Evolutionary conservation across 169 alveolate genomes (phyloP), one percentile per base, ranked within the genome.

Genomic region (Plasmodium adleri): DNA sequence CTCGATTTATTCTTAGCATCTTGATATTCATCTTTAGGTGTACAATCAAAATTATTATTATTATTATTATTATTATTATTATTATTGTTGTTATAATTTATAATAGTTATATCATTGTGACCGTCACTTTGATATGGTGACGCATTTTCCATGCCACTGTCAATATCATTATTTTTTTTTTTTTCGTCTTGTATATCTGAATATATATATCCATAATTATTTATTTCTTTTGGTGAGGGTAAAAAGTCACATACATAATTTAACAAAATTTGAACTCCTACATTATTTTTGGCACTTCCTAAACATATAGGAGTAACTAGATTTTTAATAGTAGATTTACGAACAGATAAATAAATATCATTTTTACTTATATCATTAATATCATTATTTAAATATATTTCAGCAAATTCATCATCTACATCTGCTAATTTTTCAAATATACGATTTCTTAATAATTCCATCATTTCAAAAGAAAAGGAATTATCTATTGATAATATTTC

Each of bases 251-350:
- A 92, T 8, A 98, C 98, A 6, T 98, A 99, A 70, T 98, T 98
- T 47, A 98, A 88, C n/a, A 96, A 96, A 52, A 95, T 94, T 94
- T 97, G 98, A 0, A 97, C 98, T 22, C 99, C 99, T 64, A 96
- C 96, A 88, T 98, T 98, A 88, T 96, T 97, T 91, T 96, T 96
- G 1, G 99, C 99, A 20, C 98, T 95, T 1, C 99, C 99, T 97
- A 97, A 95, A 60, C 97, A 93, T 0, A 98, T 96, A n/a, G 99
- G 99, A 9, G 95, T 92, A 64, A 97, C 94, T 22, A 73, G 90
- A 54, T 83, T 95, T 2, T 60, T 91, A 22, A 96, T 76, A 12
- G 97, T 94, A 60, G 92, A 76, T 68, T 90, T 93, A 66, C 99
- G 89, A 24, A 97, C 67, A 90, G 64, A 93, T 28, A 60, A 85